phyloP scores from a whole-genome alignment of 768 basidiomycete species.

The Gymnopilus junonius region DNA sequence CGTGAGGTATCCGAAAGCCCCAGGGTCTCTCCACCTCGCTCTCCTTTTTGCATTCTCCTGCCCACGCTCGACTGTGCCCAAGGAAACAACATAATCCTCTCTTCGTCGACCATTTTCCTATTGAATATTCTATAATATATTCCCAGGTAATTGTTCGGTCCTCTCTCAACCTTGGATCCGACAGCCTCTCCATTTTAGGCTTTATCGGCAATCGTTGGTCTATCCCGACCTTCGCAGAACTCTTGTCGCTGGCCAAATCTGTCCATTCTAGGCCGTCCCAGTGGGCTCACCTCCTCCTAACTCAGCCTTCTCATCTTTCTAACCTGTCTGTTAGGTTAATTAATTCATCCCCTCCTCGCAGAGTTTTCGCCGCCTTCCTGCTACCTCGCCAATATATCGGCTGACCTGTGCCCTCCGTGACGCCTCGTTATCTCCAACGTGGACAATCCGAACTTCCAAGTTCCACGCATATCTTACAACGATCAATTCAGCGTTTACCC shows the following conservation, averaged over 20 bases:
- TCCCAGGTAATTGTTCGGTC: slow-evolving; percentile 4
- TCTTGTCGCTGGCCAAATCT: neutral
- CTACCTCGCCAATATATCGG: slow-evolving; percentile 19
- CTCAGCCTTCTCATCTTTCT: slow-evolving; percentile 7
- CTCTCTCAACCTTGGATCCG: neutral
- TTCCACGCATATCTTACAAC: no score
- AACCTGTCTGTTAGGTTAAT: neutral
- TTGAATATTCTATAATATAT: neutral
- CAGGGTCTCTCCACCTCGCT: slow-evolving; percentile 1
- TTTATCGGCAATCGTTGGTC: slow-evolving; percentile 8
- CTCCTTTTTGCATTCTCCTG: slow-evolving; percentile 1
- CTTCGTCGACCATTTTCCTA: neutral
- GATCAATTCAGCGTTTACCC: neutral
- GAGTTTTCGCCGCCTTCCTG: neutral
- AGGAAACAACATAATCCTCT: slow-evolving; percentile 13
- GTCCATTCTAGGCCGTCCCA: neutral
- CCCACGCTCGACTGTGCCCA: slow-evolving; percentile 13
- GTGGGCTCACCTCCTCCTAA: slow-evolving; percentile 6
- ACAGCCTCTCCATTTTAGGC: slow-evolving; percentile 4
- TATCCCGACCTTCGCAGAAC: slow-evolving; percentile 10
- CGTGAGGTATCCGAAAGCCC: slow-evolving; percentile 24
- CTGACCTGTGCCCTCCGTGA: neutral
- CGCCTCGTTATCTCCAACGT: slow-evolving; percentile 1
- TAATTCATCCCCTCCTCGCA: slow-evolving; percentile 13
- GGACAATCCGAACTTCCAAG: no score